These are phyloP conservation scores for Lumnitzera littorea DNA, from an alignment of 345 rosid species.

Conservation along the genomic window DNA sequence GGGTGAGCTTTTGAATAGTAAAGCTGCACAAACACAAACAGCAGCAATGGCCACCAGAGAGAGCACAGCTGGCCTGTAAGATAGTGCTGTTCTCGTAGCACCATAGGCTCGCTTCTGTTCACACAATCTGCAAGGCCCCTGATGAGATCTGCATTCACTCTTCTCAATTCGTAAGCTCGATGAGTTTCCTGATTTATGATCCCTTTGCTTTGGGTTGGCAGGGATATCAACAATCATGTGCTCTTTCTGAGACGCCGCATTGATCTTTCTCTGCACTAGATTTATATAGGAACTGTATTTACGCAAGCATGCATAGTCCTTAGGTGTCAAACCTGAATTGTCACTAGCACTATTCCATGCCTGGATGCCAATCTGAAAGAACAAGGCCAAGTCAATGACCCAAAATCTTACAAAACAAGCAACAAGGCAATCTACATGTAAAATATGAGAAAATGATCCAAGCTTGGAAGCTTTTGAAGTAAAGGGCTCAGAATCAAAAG, in stretches of 20 bases:
- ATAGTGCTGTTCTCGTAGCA: conserved; percentile 21
- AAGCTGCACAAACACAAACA: conserved; percentile 59
- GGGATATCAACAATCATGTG: conserved; percentile 42
- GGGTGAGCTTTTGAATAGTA: conserved; percentile 61
- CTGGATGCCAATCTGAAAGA: conserved; percentile 43
- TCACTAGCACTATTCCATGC: conserved; percentile 57
- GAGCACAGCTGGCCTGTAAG: conserved; percentile 50
- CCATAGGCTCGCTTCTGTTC: conserved; percentile 27
- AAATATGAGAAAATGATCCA: no score
- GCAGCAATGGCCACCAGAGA: conserved; percentile 62
- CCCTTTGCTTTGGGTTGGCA: conserved; percentile 20
- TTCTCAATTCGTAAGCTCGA: conserved; percentile 18
- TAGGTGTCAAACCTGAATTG: conserved; percentile 46
- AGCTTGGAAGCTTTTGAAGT: no score
- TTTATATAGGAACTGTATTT: conserved; percentile 46
- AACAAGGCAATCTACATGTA: background rate
- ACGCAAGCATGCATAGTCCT: conserved; percentile 47
- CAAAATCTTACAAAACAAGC: background rate
- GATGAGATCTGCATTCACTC: conserved; percentile 16
- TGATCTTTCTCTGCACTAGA: conserved; percentile 46
- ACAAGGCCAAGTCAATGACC: background rate
- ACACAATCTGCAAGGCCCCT: conserved; percentile 35
- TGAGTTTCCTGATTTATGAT: conserved; percentile 3
- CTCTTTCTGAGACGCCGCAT: conserved; percentile 20
- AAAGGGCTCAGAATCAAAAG: no score